Evolutionary conservation across 2,329 filamentous ascomycete species (phyloP).

Genomic region (Shiraia sp.): DNA sequence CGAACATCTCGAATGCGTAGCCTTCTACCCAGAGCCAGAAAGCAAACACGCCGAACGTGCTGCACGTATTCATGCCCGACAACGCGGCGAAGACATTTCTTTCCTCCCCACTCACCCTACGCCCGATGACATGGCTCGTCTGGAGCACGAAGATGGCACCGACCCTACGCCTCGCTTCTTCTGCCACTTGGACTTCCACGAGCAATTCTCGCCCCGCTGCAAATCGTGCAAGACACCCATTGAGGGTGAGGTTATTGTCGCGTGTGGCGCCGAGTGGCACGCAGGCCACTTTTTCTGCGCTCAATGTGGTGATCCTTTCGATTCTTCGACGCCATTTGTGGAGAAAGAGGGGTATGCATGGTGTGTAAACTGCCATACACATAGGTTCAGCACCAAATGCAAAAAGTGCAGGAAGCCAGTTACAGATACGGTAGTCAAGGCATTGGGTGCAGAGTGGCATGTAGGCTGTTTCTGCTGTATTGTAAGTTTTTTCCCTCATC

Average conservation of each 20-base stretch:
- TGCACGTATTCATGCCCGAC: conserved; percentile 69
- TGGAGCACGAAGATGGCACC: conserved; percentile 63
- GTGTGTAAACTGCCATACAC: conserved; percentile 92
- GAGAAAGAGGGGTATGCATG: conserved; percentile 98
- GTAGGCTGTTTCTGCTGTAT: conserved; percentile 85
- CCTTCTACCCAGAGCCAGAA: conserved; percentile 92
- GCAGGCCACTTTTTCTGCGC: conserved; percentile 98
- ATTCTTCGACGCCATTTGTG: conserved; percentile 74
- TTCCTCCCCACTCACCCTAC: conserved; percentile 47
- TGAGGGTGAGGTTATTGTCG: conserved; percentile 90
- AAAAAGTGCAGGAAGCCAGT: conserved; percentile 82
- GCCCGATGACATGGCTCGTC: conserved; percentile 60
- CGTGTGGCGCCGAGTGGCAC: conserved; percentile 94
- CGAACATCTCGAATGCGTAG: conserved; percentile 88
- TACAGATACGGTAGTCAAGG: conserved; percentile 85
- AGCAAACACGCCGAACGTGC: conserved; percentile 71
- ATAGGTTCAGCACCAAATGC: conserved; percentile 88
- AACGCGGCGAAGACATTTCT: conserved; percentile 56
- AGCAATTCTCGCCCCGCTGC: conserved; percentile 88
- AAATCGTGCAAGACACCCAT: conserved; percentile 97
- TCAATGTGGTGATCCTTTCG: conserved; percentile 86
- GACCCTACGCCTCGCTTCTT: conserved; percentile 79
- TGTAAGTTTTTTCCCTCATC: conserved; percentile 42
- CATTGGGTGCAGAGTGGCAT: conserved; percentile 92
- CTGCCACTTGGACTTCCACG: conserved; percentile 98